Evolutionary conservation across 176 grass and related monocot species (phyloP).

Genomic region (Carex scoparia): DNA sequence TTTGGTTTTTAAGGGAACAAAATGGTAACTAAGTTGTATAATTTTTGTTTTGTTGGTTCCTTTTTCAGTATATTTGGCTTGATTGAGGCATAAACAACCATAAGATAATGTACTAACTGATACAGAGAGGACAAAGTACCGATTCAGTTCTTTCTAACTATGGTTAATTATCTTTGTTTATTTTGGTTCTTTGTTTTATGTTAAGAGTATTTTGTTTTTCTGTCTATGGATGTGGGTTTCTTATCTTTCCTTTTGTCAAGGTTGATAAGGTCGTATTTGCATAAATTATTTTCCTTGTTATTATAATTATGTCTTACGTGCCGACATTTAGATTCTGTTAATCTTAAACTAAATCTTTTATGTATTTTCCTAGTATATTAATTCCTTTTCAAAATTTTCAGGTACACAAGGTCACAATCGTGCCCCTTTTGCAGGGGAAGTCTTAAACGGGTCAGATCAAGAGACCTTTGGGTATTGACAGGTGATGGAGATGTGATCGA

Average conservation of each 20-base stretch:
- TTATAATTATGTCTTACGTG: neutral
- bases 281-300: neutral
- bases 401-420: constrained; percentile 45
- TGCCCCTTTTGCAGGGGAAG: constrained; percentile 52
- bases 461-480: constrained; percentile 53
- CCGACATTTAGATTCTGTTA: neutral
- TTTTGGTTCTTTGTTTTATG: neutral
- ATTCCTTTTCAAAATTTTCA: neutral
- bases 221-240: neutral
- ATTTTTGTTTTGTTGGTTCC: neutral
- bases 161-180: neutral
- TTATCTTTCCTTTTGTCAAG: neutral
- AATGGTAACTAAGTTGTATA: neutral
- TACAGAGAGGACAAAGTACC: neutral
- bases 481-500: constrained; percentile 41
- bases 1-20: constrained; percentile 7
- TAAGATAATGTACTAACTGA: neutral
- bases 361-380: neutral
- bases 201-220: neutral
- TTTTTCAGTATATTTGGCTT: neutral
- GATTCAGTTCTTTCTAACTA: neutral
- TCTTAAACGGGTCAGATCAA: constrained; percentile 43
- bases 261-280: neutral
- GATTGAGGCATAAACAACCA: neutral
- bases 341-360: neutral